Conservation (phyloP, 176 grass and related monocot genomes). For the Carex pumila region DNA sequence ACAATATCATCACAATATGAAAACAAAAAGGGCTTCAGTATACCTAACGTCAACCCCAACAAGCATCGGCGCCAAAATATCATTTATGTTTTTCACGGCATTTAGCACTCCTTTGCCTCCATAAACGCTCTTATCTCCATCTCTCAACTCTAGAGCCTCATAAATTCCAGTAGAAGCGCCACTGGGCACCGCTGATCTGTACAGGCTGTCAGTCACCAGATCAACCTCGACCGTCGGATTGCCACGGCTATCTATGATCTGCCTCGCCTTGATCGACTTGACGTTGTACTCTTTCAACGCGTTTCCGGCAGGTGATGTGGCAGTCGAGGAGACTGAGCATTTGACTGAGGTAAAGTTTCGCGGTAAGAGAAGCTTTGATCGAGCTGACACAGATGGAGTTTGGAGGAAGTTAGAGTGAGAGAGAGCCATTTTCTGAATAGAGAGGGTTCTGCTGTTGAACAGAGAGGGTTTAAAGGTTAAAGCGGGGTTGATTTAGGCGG, state of each 20-base stretch:
- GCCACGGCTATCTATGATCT: conserved; percentile 95
- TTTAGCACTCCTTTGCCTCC: conserved; percentile 86
- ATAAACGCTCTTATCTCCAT: conserved; percentile 76
- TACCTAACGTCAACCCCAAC: conserved; percentile 82
- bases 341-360: conserved; percentile 25
- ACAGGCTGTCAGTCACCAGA: conserved; percentile 60
- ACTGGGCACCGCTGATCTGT: conserved; percentile 87
- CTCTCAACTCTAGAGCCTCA: conserved; percentile 86
- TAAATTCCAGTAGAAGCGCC: conserved; percentile 94
- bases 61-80: conserved; percentile 74
- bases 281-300: conserved; percentile 24
- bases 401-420: conserved; percentile 39
- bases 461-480: not conserved
- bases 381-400: conserved; percentile 5
- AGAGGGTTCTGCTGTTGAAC: not conserved
- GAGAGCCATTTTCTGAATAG: conserved; percentile 28
- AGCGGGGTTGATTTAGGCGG: conserved; percentile 14
- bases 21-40: conserved; percentile 5
- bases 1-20: not conserved
- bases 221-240: conserved; percentile 98
- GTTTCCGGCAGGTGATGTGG: conserved; percentile 1
- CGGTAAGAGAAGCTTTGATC: conserved; percentile 4
- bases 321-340: conserved; percentile 26
- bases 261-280: conserved; percentile 69
- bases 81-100: conserved; percentile 86